Percentiles rank a stretch among this genome's conserved stretches.
These are phyloP conservation scores for Candida mattraensis DNA, from an alignment of 805 yeast species.

Conservation along the genomic window DNA sequence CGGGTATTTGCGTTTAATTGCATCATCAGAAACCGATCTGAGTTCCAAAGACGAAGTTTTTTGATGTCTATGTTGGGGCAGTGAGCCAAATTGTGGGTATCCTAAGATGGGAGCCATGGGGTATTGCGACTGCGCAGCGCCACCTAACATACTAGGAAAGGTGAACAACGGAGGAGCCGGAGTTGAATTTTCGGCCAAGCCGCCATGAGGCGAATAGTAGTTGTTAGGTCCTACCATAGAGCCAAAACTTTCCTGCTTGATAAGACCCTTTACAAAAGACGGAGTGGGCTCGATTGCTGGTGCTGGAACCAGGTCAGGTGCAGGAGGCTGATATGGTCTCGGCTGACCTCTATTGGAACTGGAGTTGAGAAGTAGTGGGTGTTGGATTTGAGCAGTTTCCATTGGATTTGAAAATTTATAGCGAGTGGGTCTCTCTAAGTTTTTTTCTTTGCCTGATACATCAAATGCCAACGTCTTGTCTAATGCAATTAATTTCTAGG, in stretches of 20 bases:
- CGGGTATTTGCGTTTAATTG: constrained; percentile 5
- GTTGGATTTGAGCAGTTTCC: constrained; percentile 19
- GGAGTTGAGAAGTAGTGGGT: constrained; percentile 1
- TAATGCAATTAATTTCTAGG: too few species aligned
- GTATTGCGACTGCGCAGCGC: constrained; percentile 3
- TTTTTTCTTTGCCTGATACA: constrained; percentile 1
- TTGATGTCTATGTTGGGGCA: constrained; percentile 8
- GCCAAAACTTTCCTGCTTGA: constrained; percentile 14
- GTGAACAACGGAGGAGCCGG: constrained; percentile 11
- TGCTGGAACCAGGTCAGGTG: constrained; percentile 3
- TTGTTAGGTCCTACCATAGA: constrained; percentile 8
- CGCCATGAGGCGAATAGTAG: constrained; percentile 7
- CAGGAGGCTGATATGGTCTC: background rate
- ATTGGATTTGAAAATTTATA: constrained; percentile 3
- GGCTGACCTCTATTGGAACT: constrained; percentile 1
- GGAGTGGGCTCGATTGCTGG: constrained; percentile 4
- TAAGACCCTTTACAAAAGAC: constrained; percentile 7
- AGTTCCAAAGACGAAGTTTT: constrained; percentile 2
- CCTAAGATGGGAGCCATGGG: constrained; percentile 3
- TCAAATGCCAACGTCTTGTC: too few species aligned
- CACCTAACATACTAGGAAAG: constrained; percentile 5
- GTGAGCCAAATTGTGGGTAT: constrained; percentile 4
- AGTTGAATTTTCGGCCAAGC: constrained; percentile 2
- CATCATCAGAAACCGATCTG: constrained; percentile 8
- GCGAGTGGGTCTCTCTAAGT: too few species aligned